A percentile compares a stretch with the other conserved stretches of the same genome.
phyloP scores from a whole-genome alignment of 345 rosid species.

The Eucalyptus dawsonii region DNA sequence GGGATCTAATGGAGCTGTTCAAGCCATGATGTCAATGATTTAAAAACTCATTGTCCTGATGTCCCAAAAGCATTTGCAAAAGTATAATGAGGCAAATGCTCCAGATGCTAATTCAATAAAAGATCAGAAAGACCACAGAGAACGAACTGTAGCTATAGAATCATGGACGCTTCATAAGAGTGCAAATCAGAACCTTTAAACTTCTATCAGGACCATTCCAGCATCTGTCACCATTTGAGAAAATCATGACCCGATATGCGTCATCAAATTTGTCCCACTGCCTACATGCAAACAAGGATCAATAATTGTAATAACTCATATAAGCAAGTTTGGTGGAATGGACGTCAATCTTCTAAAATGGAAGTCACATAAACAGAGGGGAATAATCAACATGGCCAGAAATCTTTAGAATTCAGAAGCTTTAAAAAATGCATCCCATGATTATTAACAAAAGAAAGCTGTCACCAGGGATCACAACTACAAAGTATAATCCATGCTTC shows the following conservation, averaged over 20 bases:
- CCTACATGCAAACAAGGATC: constrained; percentile 12
- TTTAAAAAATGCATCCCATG: not conserved
- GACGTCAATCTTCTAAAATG: not conserved
- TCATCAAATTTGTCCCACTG: constrained; percentile 80
- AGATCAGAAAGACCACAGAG: not conserved
- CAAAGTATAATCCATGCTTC: not conserved
- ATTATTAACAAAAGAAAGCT: not conserved
- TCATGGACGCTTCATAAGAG: not conserved
- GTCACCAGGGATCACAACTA: not conserved
- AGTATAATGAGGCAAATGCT: not conserved
- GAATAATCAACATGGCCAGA: not conserved
- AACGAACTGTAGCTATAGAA: not conserved
- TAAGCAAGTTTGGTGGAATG: not conserved
- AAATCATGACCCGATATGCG: constrained; percentile 41
- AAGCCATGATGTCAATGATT: not conserved
- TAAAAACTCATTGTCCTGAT: not conserved
- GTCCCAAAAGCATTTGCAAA: not conserved
- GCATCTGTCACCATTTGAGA: constrained; percentile 77
- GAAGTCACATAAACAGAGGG: not conserved
- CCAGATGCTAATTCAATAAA: not conserved
- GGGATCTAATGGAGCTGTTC: not conserved
- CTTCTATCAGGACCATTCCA: constrained; percentile 99
- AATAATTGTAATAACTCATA: not conserved
- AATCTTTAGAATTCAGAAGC: not conserved
- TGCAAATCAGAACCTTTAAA: constrained; percentile 37